These are phyloP conservation scores for Lepiota venenata DNA, from an alignment of 768 basidiomycete genomes.

Conservation along the genomic window DNA sequence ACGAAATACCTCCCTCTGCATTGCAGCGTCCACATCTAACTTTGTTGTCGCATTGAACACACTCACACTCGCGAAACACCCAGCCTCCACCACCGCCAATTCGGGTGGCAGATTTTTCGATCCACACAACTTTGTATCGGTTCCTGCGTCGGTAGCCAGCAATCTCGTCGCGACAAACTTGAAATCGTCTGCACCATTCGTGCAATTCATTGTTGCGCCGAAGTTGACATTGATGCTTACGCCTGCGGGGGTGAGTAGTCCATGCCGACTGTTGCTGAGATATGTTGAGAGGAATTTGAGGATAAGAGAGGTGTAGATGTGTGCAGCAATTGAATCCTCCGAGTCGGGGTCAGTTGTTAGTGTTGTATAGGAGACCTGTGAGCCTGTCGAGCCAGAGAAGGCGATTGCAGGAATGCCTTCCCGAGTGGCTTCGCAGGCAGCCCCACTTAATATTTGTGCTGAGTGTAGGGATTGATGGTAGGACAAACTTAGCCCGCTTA, in stretches of 20 bases:
- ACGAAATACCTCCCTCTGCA: constrained; percentile 36
- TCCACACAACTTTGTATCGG: constrained; percentile 44
- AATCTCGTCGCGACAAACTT: constrained; percentile 24
- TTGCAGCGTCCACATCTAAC: constrained; percentile 36
- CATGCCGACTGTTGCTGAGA: constrained; percentile 25
- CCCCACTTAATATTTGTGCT: constrained; percentile 32
- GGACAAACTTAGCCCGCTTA: constrained; percentile 17
- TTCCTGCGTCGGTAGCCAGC: constrained; percentile 22
- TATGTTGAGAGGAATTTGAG: constrained; percentile 22
- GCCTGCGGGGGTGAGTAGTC: constrained; percentile 36
- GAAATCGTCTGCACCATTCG: constrained; percentile 29
- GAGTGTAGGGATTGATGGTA: neutral
- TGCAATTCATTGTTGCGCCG: constrained; percentile 33
- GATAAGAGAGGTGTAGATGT: constrained; percentile 40
- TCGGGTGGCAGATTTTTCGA: constrained; percentile 40
- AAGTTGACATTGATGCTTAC: constrained; percentile 51
- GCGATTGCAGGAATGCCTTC: constrained; percentile 49
- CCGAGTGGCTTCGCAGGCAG: constrained; percentile 44
- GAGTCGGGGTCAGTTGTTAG: constrained; percentile 31
- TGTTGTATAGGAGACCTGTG: constrained; percentile 48
- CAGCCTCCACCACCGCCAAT: constrained; percentile 31
- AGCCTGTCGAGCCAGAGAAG: constrained; percentile 38
- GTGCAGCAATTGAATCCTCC: constrained; percentile 31
- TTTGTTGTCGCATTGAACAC: constrained; percentile 42
- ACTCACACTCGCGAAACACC: constrained; percentile 46